Evolutionary conservation across 2,329 filamentous ascomycete genomes (phyloP), one percentile per base, ranked within the genome.

Genomic region (Sporothrix inflata): DNA sequence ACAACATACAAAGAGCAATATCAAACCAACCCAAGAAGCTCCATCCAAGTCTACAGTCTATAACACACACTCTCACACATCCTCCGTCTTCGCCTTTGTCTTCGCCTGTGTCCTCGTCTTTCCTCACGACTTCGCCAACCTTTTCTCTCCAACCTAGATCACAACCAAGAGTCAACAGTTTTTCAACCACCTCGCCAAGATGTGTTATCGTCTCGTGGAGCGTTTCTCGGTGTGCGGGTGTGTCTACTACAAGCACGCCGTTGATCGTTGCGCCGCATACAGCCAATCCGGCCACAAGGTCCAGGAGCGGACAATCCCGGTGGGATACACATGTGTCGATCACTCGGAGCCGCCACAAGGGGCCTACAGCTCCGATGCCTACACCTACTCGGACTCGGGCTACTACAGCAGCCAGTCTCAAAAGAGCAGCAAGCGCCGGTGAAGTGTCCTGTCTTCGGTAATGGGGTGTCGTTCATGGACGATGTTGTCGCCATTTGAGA

Each of bases 161-260:
- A 69, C 34, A 68, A 66, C 12, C 40, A 60, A 61, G 16, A 49
- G 45, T 16, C 19, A 30, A 65, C 30, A 66, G 27, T 7, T 40
- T 21, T 34, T 40, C 42, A 53, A 40, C 66, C 53, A 19, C 24
- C 14, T 47, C 49, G 30, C 45, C 80, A 85, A 76, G 74, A 97
- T 97, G 94, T 97, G 94, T 79, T 94, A 93, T 79, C 92, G 94
- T 83, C 83, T 97, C 74, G 85, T 95, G 77, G 94, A 97, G 82
- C 87, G 93, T 73, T 97, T 94, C 85, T 90, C 94, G 71, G 92
- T 91, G 71, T 97, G 94, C 86, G 88, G 90, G 75, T 97, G 94
- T 83, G 86, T 95, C 77, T 97, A 97, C 85, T 93, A 95, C 85
- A 87, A 91, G 78, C 94, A 97, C 80, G 90, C 92, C 65, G 87